phyloP scores from a whole-genome alignment of 768 basidiomycete genomes.

The Boletales sp. region DNA sequence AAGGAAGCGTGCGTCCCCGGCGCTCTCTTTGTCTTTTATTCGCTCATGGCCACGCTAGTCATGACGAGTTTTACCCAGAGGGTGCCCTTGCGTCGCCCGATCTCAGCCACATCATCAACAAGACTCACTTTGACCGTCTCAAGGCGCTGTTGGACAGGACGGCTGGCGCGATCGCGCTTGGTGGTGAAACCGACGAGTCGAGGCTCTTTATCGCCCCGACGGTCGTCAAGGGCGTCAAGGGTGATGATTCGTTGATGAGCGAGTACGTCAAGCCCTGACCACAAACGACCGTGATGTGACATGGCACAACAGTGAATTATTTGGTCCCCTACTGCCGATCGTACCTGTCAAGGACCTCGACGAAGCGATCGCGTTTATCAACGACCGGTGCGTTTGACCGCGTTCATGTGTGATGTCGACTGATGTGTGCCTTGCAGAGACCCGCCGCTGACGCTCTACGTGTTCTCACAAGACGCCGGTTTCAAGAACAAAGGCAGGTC shows the following conservation, averaged over 20 bases:
- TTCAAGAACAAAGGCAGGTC: conserved; percentile 59
- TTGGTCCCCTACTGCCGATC: conserved; percentile 78
- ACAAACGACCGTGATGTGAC: background rate
- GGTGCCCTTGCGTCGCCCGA: conserved; percentile 42
- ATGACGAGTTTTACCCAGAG: conserved; percentile 38
- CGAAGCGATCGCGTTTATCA: conserved; percentile 67
- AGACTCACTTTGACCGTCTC: conserved; percentile 55
- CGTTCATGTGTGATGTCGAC: background rate
- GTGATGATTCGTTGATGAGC: conserved; percentile 70
- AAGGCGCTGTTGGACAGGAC: conserved; percentile 62
- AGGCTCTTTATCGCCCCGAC: conserved; percentile 69
- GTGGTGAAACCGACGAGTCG: conserved; percentile 59
- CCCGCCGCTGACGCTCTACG: conserved; percentile 72
- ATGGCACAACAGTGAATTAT: conserved; percentile 58
- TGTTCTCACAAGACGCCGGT: conserved; percentile 59
- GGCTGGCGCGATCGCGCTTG: conserved; percentile 60
- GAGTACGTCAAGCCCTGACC: conserved; percentile 45
- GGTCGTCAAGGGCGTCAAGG: conserved; percentile 57
- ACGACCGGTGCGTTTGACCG: conserved; percentile 42
- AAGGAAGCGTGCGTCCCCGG: conserved; percentile 37
- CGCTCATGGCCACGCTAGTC: conserved; percentile 4
- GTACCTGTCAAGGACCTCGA: conserved; percentile 68
- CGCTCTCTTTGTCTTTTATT: background rate
- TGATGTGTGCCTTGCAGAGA: conserved; percentile 43
- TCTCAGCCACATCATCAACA: conserved; percentile 50